phyloP scores from a whole-genome alignment of 768 basidiomycete genomes.

The Termitomyces sp. region DNA sequence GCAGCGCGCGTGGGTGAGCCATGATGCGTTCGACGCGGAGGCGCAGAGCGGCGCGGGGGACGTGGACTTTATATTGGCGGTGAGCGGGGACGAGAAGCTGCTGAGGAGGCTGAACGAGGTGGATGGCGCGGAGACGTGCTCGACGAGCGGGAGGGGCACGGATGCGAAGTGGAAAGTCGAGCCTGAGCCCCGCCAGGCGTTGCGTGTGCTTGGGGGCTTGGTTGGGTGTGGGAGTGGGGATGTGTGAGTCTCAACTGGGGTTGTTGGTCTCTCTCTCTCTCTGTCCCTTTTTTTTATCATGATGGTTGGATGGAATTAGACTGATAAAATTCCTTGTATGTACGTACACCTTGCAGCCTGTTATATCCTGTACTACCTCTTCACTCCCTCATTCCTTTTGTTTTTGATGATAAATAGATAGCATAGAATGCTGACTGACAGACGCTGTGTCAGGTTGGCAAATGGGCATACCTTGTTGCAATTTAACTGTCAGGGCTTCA shows the following conservation, averaged over 20 bases:
- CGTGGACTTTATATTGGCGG: constrained; percentile 54
- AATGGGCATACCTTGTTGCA: no score
- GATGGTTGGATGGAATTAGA: no score
- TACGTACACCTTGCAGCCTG: no score
- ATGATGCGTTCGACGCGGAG: constrained; percentile 14
- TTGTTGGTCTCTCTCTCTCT: neutral
- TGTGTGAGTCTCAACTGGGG: neutral
- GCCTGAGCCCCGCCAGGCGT: no score
- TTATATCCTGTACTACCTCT: no score
- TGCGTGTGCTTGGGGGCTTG: constrained; percentile 1
- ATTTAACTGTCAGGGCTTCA: no score
- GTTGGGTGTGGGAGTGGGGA: neutral
- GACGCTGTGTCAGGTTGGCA: no score
- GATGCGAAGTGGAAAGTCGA: constrained; percentile 69
- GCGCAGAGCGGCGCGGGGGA: constrained; percentile 22
- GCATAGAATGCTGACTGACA: no score
- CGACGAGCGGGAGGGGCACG: constrained; percentile 66
- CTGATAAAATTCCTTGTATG: no score
- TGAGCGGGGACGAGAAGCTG: constrained; percentile 78
- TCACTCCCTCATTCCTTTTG: no score
- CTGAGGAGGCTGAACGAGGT: no score
- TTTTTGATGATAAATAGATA: neutral
- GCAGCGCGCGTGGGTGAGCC: constrained; percentile 36
- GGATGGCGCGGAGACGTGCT: constrained; percentile 66
- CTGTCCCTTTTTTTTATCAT: neutral